Percentiles rank a stretch among this genome's conserved stretches.
Conservation (phyloP, 257 asterid genomes). For the Lycium barbarum region DNA sequence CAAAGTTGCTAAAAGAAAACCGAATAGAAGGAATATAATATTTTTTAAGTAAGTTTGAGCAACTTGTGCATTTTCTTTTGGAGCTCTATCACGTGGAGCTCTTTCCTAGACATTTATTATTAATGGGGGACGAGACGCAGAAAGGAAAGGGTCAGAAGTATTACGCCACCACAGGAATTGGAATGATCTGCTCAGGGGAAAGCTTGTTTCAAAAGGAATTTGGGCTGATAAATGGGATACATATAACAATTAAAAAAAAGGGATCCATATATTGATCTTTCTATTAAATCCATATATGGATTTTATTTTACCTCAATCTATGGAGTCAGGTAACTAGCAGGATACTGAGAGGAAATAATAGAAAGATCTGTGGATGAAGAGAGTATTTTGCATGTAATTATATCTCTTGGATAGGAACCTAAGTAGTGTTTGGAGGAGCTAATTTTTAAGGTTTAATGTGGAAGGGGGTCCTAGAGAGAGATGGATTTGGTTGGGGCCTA, state of each 20-base stretch:
- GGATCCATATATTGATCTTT: too few species aligned
- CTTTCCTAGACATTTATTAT: neutral
- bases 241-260: too few species aligned
- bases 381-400: neutral
- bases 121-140: neutral
- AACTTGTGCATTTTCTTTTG: neutral
- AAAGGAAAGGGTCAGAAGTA: neutral
- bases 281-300: neutral
- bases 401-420: neutral
- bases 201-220: neutral
- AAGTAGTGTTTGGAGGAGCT: constrained; percentile 9
- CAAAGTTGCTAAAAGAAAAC: neutral
- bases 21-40: neutral
- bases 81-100: neutral
- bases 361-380: neutral
- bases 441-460: neutral
- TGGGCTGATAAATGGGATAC: neutral
- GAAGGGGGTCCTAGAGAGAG: neutral
- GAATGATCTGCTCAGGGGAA: neutral
- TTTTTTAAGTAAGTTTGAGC: neutral
- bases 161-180: neutral
- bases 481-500: neutral
- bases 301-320: too few species aligned
- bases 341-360: neutral
- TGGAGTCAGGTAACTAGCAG: neutral